Percentiles rank a stretch among this genome's conserved stretches.
Conservation (phyloP, 495 filamentous ascomycete genomes). For the Annulohypoxylon nitens region DNA sequence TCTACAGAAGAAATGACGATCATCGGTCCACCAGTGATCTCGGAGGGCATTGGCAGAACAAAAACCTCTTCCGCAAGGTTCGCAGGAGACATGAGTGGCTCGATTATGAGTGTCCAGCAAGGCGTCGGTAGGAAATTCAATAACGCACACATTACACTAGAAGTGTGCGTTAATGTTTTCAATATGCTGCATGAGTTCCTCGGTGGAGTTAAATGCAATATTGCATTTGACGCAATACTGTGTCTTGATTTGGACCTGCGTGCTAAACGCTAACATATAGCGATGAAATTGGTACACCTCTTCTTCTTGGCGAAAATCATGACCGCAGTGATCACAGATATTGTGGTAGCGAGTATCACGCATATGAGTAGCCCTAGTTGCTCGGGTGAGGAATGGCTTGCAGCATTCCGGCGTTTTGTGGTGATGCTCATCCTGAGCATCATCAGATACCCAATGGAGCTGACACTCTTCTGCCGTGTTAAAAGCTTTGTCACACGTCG, state of each 20-base stretch:
- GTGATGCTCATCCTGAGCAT: neutral
- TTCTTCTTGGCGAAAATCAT: neutral
- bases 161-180: conserved; percentile 4
- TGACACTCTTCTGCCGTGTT: neutral
- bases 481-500: neutral
- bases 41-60: too few relatives aligned
- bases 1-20: too few relatives aligned
- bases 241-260: too few relatives aligned
- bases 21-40: too few relatives aligned
- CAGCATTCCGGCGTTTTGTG: too few relatives aligned
- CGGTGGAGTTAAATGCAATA: neutral
- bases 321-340: neutral
- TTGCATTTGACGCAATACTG: conserved; percentile 12
- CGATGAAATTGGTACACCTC: neutral
- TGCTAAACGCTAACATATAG: too few relatives aligned
- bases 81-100: conserved; percentile 12
- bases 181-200: neutral
- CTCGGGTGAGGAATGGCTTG: too few relatives aligned
- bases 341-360: neutral
- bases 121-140: conserved; percentile 6
- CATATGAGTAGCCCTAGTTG: too few relatives aligned
- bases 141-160: conserved; percentile 33
- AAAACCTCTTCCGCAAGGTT: neutral
- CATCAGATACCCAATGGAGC: neutral
- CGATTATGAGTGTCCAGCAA: neutral